These are phyloP conservation scores for Nicotiana otophora DNA, from an alignment of 257 asterid genomes.

Conservation along the genomic window DNA sequence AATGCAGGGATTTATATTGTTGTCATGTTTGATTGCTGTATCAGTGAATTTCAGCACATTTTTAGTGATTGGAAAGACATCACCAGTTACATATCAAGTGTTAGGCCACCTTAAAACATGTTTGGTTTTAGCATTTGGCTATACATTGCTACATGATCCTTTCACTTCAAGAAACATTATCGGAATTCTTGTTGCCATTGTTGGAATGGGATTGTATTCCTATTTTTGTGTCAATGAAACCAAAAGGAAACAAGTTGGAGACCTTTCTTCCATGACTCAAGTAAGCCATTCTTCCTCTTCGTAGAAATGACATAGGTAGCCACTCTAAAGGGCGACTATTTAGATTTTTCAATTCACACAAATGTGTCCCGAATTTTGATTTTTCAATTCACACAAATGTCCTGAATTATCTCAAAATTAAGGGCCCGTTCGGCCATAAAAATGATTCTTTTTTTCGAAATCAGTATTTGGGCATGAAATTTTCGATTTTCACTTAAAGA, in stretches of 20 bases:
- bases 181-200: conserved; percentile 72
- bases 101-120: conserved; percentile 86
- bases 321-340: too few species aligned
- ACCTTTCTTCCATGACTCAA: conserved; percentile 43
- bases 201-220: conserved; percentile 83
- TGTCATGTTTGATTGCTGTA: conserved; percentile 87
- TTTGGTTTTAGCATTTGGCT: conserved; percentile 81
- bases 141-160: conserved; percentile 82
- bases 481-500: too few species aligned
- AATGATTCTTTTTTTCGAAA: too few species aligned
- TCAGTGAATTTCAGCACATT: conserved; percentile 91
- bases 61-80: conserved; percentile 89
- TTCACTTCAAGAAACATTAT: conserved; percentile 64
- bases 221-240: conserved; percentile 72
- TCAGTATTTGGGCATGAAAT: too few species aligned
- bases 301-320: too few species aligned
- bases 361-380: too few species aligned
- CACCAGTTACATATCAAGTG: conserved; percentile 91
- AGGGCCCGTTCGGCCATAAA: too few species aligned
- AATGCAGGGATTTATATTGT: conserved; percentile 62
- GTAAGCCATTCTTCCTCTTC: conserved; percentile 12
- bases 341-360: too few species aligned
- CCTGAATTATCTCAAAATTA: too few species aligned
- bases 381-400: too few species aligned
- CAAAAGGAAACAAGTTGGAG: conserved; percentile 51